phyloP scores from a whole-genome alignment of 2,329 filamentous ascomycete genomes.

The Aspergillus felis region DNA sequence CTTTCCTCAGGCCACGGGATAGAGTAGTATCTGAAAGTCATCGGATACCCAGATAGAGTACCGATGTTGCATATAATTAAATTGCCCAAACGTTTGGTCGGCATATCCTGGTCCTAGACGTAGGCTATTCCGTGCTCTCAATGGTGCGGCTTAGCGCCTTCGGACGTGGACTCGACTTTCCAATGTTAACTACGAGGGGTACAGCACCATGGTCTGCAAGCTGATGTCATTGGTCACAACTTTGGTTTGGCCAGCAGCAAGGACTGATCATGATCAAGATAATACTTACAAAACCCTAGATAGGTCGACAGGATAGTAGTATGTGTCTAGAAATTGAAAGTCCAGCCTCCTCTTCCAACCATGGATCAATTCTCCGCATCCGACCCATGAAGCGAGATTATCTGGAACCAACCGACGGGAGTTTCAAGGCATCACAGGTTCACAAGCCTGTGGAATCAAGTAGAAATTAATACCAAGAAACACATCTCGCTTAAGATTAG shows the following conservation, averaged over 20 bases:
- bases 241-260: background rate
- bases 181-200: background rate
- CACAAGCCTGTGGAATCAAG: background rate
- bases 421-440: background rate
- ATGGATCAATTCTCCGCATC: constrained; percentile 3
- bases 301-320: no score
- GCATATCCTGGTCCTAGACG: background rate
- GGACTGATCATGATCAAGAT: background rate
- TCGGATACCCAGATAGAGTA: background rate
- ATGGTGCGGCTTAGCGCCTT: constrained; percentile 11
- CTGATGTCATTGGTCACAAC: background rate
- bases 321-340: no score
- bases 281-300: no score
- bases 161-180: background rate
- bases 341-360: background rate
- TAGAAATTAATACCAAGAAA: background rate
- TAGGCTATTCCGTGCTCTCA: background rate
- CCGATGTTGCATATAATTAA: background rate
- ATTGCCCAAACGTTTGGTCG: background rate
- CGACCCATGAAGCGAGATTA: background rate
- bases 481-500: background rate
- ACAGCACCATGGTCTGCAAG: background rate
- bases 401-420: background rate
- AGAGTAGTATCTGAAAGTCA: background rate
- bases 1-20: background rate